Conservation (phyloP, 768 basidiomycete species). For the Piloderma croceum region DNA sequence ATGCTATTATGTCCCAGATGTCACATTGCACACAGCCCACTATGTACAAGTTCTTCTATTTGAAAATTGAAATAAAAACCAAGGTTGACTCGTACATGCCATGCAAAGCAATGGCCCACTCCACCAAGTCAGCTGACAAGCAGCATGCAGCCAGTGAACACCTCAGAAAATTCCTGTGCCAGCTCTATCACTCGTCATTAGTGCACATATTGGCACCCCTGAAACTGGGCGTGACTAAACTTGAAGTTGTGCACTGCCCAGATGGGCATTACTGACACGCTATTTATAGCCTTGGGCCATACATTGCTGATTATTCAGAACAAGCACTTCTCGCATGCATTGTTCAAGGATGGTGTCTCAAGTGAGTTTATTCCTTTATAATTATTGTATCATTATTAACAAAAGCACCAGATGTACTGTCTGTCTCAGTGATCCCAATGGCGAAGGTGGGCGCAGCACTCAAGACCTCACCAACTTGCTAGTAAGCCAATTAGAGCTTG, state of each 20-base stretch:
- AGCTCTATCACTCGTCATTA: conserved; percentile 17
- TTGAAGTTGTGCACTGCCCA: conserved; percentile 16
- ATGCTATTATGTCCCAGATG: too few species aligned
- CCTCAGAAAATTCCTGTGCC: conserved; percentile 9
- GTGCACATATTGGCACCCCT: conserved; percentile 14
- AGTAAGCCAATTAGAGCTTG: conserved; percentile 14
- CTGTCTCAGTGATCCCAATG: conserved; percentile 19
- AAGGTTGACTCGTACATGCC: too few species aligned
- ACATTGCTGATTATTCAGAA: conserved; percentile 19
- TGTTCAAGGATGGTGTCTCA: conserved; percentile 15
- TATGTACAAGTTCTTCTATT: too few species aligned
- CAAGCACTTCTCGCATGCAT: conserved; percentile 14
- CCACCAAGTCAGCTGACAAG: too few species aligned
- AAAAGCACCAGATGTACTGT: conserved; percentile 21
- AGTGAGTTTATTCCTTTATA: too few species aligned
- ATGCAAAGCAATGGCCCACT: too few species aligned
- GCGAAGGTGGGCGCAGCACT: conserved; percentile 8
- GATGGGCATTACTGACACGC: conserved; percentile 22
- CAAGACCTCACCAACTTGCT: conserved; percentile 17
- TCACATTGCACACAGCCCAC: too few species aligned
- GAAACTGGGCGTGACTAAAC: conserved; percentile 15
- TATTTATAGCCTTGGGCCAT: conserved; percentile 14
- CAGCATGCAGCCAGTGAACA: too few species aligned
- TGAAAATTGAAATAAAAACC: too few species aligned
- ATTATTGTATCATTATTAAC: too few species aligned